phyloP scores from a whole-genome alignment of 2,329 filamentous ascomycete species.

The Fusarium ramigenum region DNA sequence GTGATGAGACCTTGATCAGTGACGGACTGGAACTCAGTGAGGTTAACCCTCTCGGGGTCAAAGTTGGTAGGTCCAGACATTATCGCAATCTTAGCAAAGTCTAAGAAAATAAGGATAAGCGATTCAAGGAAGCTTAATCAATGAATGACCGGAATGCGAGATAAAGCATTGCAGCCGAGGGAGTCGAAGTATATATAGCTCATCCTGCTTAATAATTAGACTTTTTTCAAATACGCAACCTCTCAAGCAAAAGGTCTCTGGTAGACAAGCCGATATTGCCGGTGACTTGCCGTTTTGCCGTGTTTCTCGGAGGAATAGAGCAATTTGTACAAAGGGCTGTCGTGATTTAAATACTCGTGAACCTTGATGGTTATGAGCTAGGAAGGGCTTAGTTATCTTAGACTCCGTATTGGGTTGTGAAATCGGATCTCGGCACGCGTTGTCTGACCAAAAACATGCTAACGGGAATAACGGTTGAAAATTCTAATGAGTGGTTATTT shows the following conservation, averaged over 20 bases:
- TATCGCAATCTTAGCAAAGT: accelerated
- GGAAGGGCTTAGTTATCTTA: neutral
- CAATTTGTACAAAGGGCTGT: neutral
- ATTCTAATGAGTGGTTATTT: neutral
- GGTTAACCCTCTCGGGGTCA: neutral
- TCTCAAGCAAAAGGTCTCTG: neutral
- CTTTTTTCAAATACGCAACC: neutral
- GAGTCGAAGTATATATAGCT: neutral
- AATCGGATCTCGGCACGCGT: neutral
- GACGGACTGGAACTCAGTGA: neutral
- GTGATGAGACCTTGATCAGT: neutral
- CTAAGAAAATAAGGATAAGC: neutral
- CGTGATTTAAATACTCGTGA: neutral
- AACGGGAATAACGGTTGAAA: neutral
- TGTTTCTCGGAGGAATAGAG: neutral
- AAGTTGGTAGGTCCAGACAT: neutral
- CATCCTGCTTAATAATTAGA: neutral
- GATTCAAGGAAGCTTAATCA: neutral
- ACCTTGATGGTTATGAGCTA: neutral
- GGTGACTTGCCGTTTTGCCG: neutral
- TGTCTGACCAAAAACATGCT: neutral
- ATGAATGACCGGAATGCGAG: neutral
- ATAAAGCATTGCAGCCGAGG: neutral
- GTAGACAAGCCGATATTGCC: neutral
- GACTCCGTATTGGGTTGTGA: neutral